phyloP scores from a whole-genome alignment of 2,329 filamentous ascomycete species.

The Fusarium proliferatum region DNA sequence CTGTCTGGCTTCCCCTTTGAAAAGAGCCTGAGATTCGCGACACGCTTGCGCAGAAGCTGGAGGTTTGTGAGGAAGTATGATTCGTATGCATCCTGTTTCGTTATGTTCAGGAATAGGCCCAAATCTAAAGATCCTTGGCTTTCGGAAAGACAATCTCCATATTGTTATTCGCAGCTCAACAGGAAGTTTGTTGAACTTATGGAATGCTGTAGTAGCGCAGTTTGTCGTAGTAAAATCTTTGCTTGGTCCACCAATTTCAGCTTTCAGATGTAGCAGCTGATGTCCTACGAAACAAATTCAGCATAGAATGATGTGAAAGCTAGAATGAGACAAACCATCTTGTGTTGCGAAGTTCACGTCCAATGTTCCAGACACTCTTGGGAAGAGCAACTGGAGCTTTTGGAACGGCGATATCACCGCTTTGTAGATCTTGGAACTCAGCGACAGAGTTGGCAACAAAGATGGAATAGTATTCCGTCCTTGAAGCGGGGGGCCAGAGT shows the following conservation, averaged over 20 bases:
- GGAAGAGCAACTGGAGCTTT: background rate
- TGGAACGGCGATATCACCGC: background rate
- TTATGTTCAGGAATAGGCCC: background rate
- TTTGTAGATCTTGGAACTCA: background rate
- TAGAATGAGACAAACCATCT: background rate
- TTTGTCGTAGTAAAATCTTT: background rate
- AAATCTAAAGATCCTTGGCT: background rate
- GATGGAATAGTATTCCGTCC: background rate
- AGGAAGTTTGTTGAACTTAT: background rate
- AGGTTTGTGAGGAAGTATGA: background rate
- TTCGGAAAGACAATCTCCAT: background rate
- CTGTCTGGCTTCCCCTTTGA: background rate
- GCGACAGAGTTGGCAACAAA: background rate
- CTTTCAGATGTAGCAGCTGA: background rate
- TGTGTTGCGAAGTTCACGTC: background rate
- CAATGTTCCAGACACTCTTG: background rate
- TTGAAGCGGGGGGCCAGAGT: background rate
- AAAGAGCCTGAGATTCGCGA: background rate
- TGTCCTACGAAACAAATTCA: background rate
- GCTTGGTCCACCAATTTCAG: background rate
- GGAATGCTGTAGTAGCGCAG: background rate
- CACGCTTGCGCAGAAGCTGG: background rate
- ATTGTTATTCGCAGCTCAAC: background rate
- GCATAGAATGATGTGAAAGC: background rate
- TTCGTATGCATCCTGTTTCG: background rate